Evolutionary conservation across 2,329 filamentous ascomycete genomes (phyloP), one percentile per base, ranked within the genome.

Genomic region (Phaeosphaeria sp.): DNA sequence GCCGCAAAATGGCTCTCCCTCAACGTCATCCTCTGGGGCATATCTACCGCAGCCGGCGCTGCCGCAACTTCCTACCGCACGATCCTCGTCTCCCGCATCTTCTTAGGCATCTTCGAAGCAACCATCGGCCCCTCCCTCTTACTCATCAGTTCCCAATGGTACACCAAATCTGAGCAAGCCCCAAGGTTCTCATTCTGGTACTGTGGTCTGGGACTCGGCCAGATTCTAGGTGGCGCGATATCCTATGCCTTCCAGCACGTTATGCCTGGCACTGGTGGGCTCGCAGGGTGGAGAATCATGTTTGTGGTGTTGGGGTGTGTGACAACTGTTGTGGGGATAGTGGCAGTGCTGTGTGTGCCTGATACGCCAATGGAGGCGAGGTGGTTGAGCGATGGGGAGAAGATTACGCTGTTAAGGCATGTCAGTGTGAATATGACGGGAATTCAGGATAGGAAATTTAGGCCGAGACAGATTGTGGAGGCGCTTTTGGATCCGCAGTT

Each of bases 371-470:
- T 78, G 74, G 74, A 69, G 17, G 87, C 55, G 63, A 67, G 69
- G 3, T 67, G 68, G 24, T 63, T 80, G 9, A 69, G 64, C 11
- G 66, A 73, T 43, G 66, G 55, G 18, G 77, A 79, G 56, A 77
- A 79, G 51, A 49, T 76, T 8, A 65, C 55, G 21, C 87, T 88
- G 0, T 78, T 92, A 18, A 90, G 91, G 60, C 83, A 91, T 0
- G 84, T 93, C 3, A 83, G 89, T 0, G 83, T 86, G 30, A 93
- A 93, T 65, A 87, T 91, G 74, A 91, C 90, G 53, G 90, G 90
- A 0, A 87, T 90, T 15, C 87, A 87, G 5, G 89, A 85, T 59
- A 85, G 85, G 56, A 82, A 88, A 56, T 89, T 89, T 74, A 88
- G 88, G 58, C 80, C 83, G 77, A 79, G 82, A 17, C 90, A 93